Evolutionary conservation across 768 basidiomycete genomes (phyloP).

Genomic region (Podaxis rugospora): DNA sequence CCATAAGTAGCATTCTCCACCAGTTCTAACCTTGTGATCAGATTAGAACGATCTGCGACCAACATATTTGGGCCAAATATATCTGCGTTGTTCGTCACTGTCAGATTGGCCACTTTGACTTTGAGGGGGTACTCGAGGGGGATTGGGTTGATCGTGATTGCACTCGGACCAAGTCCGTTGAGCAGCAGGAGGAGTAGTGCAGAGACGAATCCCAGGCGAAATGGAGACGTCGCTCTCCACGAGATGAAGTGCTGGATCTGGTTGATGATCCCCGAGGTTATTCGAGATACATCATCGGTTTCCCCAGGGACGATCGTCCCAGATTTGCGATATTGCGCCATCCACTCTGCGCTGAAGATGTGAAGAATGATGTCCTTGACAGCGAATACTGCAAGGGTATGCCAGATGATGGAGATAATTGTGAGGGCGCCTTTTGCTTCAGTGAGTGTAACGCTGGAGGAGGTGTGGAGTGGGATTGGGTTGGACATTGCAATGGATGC

Average conservation of each 20-base stretch:
- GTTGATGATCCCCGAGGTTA: background rate
- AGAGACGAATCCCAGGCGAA: background rate
- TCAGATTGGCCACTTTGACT: background rate
- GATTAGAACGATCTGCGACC: background rate
- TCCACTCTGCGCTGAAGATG: conserved; percentile 8
- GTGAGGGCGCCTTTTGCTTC: conserved; percentile 1
- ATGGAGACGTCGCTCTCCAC: background rate
- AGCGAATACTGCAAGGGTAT: background rate
- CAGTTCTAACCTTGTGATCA: background rate
- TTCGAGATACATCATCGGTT: conserved; percentile 1
- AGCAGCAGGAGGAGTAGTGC: background rate
- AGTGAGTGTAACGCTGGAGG: background rate
- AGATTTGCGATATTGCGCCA: background rate
- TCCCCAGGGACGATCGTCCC: background rate
- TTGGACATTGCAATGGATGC: background rate
- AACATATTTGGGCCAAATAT: background rate
- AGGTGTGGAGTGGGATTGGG: background rate
- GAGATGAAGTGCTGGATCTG: background rate
- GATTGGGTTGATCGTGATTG: background rate
- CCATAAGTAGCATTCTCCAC: background rate
- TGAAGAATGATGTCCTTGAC: conserved; percentile 2
- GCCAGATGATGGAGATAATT: conserved; percentile 1
- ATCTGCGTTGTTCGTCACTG: background rate
- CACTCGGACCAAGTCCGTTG: conserved; percentile 3
- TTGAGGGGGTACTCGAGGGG: background rate